phyloP scores from a whole-genome alignment of 495 filamentous ascomycete genomes.

The Aeminium ludgeri region DNA sequence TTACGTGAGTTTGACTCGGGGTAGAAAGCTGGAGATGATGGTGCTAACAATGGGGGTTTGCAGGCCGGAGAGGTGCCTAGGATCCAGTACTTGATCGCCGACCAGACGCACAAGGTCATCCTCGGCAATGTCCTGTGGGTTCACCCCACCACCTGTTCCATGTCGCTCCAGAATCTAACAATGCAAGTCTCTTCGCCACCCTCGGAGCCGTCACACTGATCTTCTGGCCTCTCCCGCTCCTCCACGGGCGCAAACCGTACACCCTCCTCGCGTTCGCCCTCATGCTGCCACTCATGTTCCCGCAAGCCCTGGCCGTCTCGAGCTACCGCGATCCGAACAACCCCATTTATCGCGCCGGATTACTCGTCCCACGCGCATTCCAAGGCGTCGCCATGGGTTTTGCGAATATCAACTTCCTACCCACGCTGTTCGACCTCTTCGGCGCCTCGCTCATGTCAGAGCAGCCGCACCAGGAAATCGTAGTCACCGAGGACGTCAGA shows the following conservation, averaged over 20 bases:
- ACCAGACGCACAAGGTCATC: slow-evolving; percentile 46
- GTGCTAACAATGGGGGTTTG: slow-evolving; percentile 1
- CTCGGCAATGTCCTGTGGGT: slow-evolving; percentile 49
- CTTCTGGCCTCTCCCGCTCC: slow-evolving; percentile 57
- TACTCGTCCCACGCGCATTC: slow-evolving; percentile 43
- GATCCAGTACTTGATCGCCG: slow-evolving; percentile 55
- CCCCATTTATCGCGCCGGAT: slow-evolving; percentile 36
- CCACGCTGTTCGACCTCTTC: slow-evolving; percentile 55
- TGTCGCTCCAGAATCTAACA: background rate
- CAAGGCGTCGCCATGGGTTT: slow-evolving; percentile 56
- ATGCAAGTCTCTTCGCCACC: slow-evolving; percentile 41
- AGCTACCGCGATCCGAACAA: slow-evolving; percentile 37
- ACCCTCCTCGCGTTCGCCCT: slow-evolving; percentile 44
- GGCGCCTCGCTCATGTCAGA: slow-evolving; percentile 53
- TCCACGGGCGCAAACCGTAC: slow-evolving; percentile 64
- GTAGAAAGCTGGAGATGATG: background rate
- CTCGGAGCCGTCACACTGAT: slow-evolving; percentile 49
- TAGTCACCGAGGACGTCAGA: slow-evolving; percentile 43
- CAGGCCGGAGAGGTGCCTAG: slow-evolving; percentile 51
- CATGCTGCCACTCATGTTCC: slow-evolving; percentile 57
- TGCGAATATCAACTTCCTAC: slow-evolving; percentile 56
- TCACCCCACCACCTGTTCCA: background rate
- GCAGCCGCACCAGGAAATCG: slow-evolving; percentile 53
- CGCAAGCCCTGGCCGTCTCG: slow-evolving; percentile 48
- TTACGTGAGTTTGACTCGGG: slow-evolving; percentile 31